Conservation (phyloP, 768 basidiomycete genomes). For the Panaeolus papilionaceus region DNA sequence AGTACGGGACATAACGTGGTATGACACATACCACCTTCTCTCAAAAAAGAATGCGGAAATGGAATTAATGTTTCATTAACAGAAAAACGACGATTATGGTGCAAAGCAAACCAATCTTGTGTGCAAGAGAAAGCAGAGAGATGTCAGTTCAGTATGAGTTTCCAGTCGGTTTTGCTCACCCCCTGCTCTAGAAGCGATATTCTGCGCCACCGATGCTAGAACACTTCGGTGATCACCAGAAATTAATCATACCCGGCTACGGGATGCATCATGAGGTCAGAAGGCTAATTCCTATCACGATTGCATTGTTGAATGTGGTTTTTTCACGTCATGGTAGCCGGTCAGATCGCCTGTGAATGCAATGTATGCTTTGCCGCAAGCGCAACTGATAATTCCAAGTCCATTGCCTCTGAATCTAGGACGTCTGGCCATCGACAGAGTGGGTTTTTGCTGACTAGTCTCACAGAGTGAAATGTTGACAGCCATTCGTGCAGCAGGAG, state of each 20-base stretch:
- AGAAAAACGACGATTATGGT: neutral
- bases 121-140: neutral
- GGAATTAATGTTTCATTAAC: neutral
- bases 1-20: neutral
- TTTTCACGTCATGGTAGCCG: neutral
- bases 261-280: neutral
- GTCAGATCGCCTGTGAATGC: slow-evolving; percentile 15
- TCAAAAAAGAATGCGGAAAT: neutral
- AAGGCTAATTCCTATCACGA: slow-evolving; percentile 1
- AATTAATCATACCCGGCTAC: neutral
- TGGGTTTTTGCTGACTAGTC: slow-evolving; percentile 6
- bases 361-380: slow-evolving; percentile 19
- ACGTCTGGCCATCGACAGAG: neutral
- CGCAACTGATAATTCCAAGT: slow-evolving; percentile 8
- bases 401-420: neutral
- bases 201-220: slow-evolving; percentile 11
- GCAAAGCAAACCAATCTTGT: neutral
- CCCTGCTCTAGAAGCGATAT: slow-evolving; percentile 14
- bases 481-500: slow-evolving; percentile 16
- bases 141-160: neutral
- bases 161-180: neutral
- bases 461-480: neutral
- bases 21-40: neutral
- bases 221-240: slow-evolving; percentile 11
- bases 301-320: slow-evolving; percentile 15